These are phyloP conservation scores for Kodamaea derodonti DNA, from an alignment of 1,139 yeast species.

Conservation along the genomic window DNA sequence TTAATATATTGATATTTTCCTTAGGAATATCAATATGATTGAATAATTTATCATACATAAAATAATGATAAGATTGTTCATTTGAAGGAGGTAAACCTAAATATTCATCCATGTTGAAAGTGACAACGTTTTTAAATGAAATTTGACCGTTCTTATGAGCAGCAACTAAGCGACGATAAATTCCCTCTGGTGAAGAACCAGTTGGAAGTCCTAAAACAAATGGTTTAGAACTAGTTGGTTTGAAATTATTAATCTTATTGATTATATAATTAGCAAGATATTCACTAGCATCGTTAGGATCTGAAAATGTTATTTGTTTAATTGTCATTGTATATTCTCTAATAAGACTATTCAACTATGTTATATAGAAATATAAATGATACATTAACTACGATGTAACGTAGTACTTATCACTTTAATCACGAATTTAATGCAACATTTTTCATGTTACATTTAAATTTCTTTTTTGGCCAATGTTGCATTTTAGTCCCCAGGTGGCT, in stretches of 20 bases:
- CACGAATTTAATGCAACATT: neutral
- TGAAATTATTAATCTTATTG: conserved; percentile 39
- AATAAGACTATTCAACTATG: neutral
- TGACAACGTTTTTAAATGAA: conserved; percentile 52
- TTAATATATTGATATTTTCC: conserved; percentile 53
- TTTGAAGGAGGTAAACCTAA: conserved; percentile 47
- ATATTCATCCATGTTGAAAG: conserved; percentile 65
- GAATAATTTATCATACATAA: conserved; percentile 58
- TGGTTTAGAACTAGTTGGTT: conserved; percentile 46
- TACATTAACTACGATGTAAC: neutral
- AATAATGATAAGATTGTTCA: conserved; percentile 56
- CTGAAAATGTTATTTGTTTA: conserved; percentile 41
- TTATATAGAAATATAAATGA: neutral
- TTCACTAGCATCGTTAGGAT: conserved; percentile 43
- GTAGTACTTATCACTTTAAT: neutral
- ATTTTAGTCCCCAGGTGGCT: neutral
- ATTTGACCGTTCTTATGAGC: conserved; percentile 44
- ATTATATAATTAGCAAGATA: conserved; percentile 50
- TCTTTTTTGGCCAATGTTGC: neutral
- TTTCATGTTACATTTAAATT: neutral
- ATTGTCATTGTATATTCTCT: conserved; percentile 11
- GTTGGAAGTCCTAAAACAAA: conserved; percentile 64
- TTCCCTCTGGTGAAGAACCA: conserved; percentile 63
- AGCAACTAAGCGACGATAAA: conserved; percentile 46
- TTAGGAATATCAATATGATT: conserved; percentile 55